Evolutionary conservation across 306 rosid genomes (phyloP).

Genomic region (Medicago truncatula): MtrunA17r5.0-ANR NC_053046.1:7921501-7922000

Average conservation of each 20-base stretch:
- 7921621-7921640: constrained; percentile 78
- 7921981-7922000: constrained; percentile 92
- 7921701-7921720: constrained; percentile 77
- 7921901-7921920: constrained; percentile 83
- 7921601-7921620: constrained; percentile 59
- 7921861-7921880: constrained; percentile 81
- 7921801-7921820: not conserved
- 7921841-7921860: not conserved
- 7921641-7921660: constrained; percentile 81
- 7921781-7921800: not conserved
- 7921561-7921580: not conserved
- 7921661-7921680: constrained; percentile 75
- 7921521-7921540: constrained; percentile 61
- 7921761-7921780: constrained; percentile 58
- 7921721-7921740: constrained; percentile 74
- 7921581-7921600: not conserved
- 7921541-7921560: constrained; percentile 6
- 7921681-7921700: constrained; percentile 80
- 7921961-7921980: constrained; percentile 83
- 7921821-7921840: not conserved
- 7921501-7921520: constrained; percentile 74
- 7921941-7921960: constrained; percentile 68
- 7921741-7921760: constrained; percentile 78
- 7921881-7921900: constrained; percentile 82
- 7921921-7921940: constrained; percentile 74